Conservation (phyloP, 805 yeast species). For the Sugiyamaella marilandica region DNA sequence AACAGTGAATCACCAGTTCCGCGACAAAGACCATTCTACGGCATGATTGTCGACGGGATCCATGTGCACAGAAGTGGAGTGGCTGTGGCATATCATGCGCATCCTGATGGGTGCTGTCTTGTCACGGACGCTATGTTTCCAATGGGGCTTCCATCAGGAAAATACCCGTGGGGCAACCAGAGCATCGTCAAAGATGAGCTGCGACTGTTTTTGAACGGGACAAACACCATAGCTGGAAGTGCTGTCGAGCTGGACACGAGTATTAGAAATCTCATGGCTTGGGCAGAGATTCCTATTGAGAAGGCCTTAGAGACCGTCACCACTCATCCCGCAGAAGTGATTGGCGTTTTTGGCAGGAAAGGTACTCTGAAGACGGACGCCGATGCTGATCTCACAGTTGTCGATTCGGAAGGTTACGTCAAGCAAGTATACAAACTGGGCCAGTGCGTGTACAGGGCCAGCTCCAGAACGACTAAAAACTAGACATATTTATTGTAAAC, state of each 20-base stretch:
- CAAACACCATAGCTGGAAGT: conserved; percentile 57
- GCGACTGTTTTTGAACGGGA: conserved; percentile 45
- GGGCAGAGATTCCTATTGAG: conserved; percentile 47
- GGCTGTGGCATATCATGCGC: conserved; percentile 45
- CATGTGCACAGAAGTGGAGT: conserved; percentile 55
- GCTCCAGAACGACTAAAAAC: conserved; percentile 3
- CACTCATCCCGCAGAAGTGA: conserved; percentile 48
- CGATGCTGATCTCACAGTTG: conserved; percentile 52
- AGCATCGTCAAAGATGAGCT: conserved; percentile 46
- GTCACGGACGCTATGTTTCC: conserved; percentile 58
- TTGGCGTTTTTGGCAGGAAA: conserved; percentile 40
- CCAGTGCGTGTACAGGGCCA: conserved; percentile 28
- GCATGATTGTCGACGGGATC: conserved; percentile 54
- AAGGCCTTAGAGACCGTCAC: conserved; percentile 55
- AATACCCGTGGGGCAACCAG: conserved; percentile 48
- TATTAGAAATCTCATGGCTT: conserved; percentile 44
- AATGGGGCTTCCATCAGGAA: conserved; percentile 55
- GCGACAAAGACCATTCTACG: conserved; percentile 41
- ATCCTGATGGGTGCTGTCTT: conserved; percentile 49
- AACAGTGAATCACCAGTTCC: neutral
- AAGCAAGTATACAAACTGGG: conserved; percentile 51
- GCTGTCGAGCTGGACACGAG: conserved; percentile 53
- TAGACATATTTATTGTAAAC: neutral
- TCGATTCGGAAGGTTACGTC: conserved; percentile 42
- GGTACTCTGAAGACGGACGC: conserved; percentile 51